Base-by-base conservation (phyloP, 1,284 basidiomycete species). In the Mycosarcoma mackinlayi region DNA sequence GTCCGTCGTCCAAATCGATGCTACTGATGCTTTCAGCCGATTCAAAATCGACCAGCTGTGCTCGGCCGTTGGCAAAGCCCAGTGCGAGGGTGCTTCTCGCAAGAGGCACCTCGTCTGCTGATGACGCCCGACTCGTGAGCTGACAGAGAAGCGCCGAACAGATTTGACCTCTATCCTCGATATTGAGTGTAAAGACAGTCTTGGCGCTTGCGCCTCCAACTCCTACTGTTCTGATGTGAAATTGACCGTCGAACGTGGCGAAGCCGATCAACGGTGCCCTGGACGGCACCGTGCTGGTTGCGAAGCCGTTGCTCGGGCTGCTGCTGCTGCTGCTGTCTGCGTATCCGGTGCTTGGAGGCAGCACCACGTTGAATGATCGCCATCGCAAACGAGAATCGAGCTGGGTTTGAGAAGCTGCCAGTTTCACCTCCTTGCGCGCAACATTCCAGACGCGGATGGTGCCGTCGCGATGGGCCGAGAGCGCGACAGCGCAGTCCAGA, bases 391-490 rank as follows among this genome's bases (percentile, higher is more conserved):
- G 60, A 19, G 55, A 64, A 16, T 62, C 57, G 46, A 55, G 65
- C 31, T 69, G 61, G 11, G 48, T 61, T 18, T 16, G 54, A 7
- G 49, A 53, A 42, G 27, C 4, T 7, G 39, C 58, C 13, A 40
- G 48, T 31, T 51, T 57, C 6, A 18, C 46, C 24, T 49, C 52
- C 21, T 49, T 64, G 19, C 50, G 57, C 13, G 57, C 52, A 1
- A 53, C 47, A 14, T 59, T 60, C 62, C 64, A 65, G 6, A 42
- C 34, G 31, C 50, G 67, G 13, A 60, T 50, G 25, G 64, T 62
- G 31, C 73, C 73, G 25, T 75, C 66, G 27, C 73, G 60, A 23
- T 75, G 69, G 7, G 61, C 57, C 6, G 73, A 66, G 3, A 75
- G 24, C 3, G 54, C 60, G 7, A 39, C 53, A 2, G 59, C 58